Evolutionary conservation across 2,329 filamentous ascomycete genomes (phyloP), one percentile per base, ranked within the genome.

Genomic region (Trichoderma sp.): DNA sequence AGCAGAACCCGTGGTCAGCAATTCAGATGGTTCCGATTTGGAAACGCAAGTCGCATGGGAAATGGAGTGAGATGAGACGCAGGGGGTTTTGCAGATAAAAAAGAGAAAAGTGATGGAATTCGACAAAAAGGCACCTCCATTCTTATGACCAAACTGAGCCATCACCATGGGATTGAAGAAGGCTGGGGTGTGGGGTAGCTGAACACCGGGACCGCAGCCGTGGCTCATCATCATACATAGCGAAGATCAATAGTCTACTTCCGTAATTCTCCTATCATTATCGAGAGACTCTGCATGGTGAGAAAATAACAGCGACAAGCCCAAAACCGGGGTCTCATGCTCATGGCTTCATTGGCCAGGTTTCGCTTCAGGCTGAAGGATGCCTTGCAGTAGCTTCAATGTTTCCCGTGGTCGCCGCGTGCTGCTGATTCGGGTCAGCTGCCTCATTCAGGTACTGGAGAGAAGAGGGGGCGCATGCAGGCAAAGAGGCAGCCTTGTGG

Each of bases 151-250:
- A 27, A 56, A 67, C 24, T 14, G 65, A 56, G 69, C 21, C 62
- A 64, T 64, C 62, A 41, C 24, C 62, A 31, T 41, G 38, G 38
- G 16, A 38, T 38, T 38, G 59, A 33, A 33, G 29, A 63, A 33
- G 59, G 18, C 27, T 45, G 41, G 45, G 45, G 60, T n/a, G 69
- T 35, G 69, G 69, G 69, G 69, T 72, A 72, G 69, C 69, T 72
- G 59, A 72, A 24, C 53, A n/a, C 24, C 33, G 67, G 21, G 16
- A 7, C 24, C 31, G 27, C 33, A 38, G 59, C 38, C 38, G 38
- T 41, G 38, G 38, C 38, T 41, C 38, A 41, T 41, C 38, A 41
- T 41, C 38, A 41, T 41, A 38, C 29, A 59, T 33, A 21, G 18
- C 21, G 33, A 64, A 35, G 31, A 64, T 64, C n/a, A 24, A 38